Conservation (phyloP, 2,329 filamentous ascomycete genomes). For the Cercospora citrullina region DNA sequence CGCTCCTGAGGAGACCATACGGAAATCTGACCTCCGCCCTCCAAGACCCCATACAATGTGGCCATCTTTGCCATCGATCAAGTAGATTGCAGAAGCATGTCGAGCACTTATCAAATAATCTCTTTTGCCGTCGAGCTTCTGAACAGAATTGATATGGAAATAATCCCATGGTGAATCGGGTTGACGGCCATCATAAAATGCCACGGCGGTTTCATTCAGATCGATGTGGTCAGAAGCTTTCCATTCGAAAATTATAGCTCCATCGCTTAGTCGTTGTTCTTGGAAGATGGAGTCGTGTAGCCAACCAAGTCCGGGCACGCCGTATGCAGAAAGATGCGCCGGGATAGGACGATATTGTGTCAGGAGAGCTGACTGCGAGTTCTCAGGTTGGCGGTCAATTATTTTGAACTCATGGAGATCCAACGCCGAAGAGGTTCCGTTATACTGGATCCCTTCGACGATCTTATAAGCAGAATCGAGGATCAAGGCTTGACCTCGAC, state of each 20-base stretch:
- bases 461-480: neutral
- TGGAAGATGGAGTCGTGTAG: constrained; percentile 42
- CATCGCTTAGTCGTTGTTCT: constrained; percentile 46
- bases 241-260: constrained; percentile 47
- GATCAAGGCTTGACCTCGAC: neutral
- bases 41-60: constrained; percentile 43
- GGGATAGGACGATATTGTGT: neutral
- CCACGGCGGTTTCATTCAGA: constrained; percentile 20
- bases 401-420: constrained; percentile 46
- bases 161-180: neutral
- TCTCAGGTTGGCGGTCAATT: neutral
- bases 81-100: constrained; percentile 43
- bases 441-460: neutral
- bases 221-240: constrained; percentile 45
- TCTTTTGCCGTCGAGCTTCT: constrained; percentile 38
- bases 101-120: constrained; percentile 44
- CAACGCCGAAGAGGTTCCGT: constrained; percentile 28
- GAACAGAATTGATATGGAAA: constrained; percentile 43
- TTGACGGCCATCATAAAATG: neutral
- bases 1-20: neutral
- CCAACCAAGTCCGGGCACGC: constrained; percentile 10
- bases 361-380: neutral
- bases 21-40: constrained; percentile 33
- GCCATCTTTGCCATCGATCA: constrained; percentile 39
- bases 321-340: neutral